Evolutionary conservation across 805 yeast genomes (phyloP), one percentile per base, ranked within the genome.

Genomic region (Wickerhamomyces alni): DNA sequence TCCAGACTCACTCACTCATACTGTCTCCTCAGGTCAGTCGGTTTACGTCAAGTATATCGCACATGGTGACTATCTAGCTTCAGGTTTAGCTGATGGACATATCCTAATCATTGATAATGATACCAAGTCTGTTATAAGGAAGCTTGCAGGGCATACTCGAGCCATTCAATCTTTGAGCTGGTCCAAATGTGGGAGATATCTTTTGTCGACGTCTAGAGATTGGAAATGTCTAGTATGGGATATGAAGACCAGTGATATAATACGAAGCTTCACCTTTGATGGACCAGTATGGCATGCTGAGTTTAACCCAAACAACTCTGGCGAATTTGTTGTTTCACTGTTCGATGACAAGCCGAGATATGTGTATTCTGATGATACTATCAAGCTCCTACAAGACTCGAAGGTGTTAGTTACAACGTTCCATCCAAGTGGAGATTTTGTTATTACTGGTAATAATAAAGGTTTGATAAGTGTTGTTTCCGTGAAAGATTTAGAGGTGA

Each of bases 191-290:
- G 93, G 94, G 0, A 58, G 84, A 18, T 86, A 74, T 50, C 50
- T 89, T 2, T 62, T 89, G 3, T 70, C 85, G 3, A 67, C 87
- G 12, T 77, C 89, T 0, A 76, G 87, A 50, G 97, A 91, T 58
- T 88, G 95, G 93, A 71, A 69, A 37, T 74, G 82, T 31, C 76
- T 82, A 36, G 54, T 88, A 24, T 89, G 96, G 96, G 96, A 87
- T 61, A 59, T 89, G 45, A 46, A 59, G 19, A 52, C 44, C 8
- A 64, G 50, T 55, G 65, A 55, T 35, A 66, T 75, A 37, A 54
- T 67, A 33, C 65, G 71, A 42, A 66, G 58, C 4, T 63, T 74
- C 35, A 62, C 65, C 35, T 80, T 86, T 48, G 82, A 79, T 38
- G 75, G 83, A 0, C 87, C 94, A 1, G 70, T 86, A 2, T 85